Evolutionary conservation across 345 rosid species (phyloP).

Genomic region (Acer saccharum): DNA sequence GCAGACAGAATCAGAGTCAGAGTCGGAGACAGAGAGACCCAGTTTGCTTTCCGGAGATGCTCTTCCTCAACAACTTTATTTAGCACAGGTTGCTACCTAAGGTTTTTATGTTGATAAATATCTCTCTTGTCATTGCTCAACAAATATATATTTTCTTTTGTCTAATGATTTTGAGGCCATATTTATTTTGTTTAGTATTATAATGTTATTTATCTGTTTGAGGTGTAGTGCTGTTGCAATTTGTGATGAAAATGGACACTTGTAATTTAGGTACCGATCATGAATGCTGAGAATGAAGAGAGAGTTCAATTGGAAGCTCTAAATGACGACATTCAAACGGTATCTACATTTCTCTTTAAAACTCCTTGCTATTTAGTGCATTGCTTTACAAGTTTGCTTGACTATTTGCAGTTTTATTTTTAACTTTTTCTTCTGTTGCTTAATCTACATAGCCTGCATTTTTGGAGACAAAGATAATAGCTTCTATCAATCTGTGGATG

Average conservation of each 20-base stretch:
- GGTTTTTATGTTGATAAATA: background rate
- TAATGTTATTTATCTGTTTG: background rate
- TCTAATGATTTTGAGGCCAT: conserved; percentile 18
- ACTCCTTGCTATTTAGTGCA: conserved; percentile 17
- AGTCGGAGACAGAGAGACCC: conserved; percentile 27
- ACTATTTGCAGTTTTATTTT: background rate
- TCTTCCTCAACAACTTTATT: conserved; percentile 60
- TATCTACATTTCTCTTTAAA: conserved; percentile 27
- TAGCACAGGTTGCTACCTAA: conserved; percentile 70
- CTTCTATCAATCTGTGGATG: conserved; percentile 93
- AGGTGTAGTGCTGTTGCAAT: background rate
- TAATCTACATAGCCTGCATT: conserved; percentile 56
- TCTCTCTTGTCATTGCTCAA: background rate
- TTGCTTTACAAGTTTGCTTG: conserved; percentile 1
- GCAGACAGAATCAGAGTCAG: conserved; percentile 26
- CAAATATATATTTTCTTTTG: background rate
- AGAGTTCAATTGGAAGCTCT: conserved; percentile 69
- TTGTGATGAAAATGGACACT: background rate
- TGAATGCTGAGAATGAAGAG: conserved; percentile 65
- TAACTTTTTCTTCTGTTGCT: conserved; percentile 13
- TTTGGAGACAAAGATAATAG: conserved; percentile 54
- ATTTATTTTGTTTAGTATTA: background rate
- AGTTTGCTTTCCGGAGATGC: conserved; percentile 30
- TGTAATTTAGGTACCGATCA: conserved; percentile 57
- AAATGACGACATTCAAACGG: conserved; percentile 60